Base-by-base conservation (phyloP, 805 yeast genomes). In the Lachancea waltii region DNA sequence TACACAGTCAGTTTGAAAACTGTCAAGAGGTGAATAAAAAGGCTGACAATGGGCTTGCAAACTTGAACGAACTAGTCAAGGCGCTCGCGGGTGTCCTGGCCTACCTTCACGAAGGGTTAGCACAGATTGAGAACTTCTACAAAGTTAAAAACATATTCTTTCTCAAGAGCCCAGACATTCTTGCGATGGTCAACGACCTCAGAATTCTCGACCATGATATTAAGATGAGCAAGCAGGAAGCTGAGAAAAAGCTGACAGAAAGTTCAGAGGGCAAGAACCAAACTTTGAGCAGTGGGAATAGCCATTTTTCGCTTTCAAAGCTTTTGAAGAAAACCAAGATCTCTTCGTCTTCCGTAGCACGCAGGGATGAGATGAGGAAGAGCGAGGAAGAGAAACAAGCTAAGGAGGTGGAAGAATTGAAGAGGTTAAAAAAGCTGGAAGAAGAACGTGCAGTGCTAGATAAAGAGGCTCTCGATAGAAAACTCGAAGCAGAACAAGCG, bases 191-290 rank as follows among this genome's bases (percentile, higher is more conserved):
- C 8, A 59, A 51, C 19, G 53, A 55, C 34, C 41, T 57, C 13
- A 51, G 55, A 25, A 46, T 58, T n/a, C 38, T 58, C 3, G 58
- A 50, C n/a, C 50, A 50, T 30, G 59, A 57, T 29, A 51, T 58
- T 5, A 55, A 13, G 43, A 30, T 30, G 41, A 14, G 42, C 32
- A 22, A 42, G 27, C 25, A 31, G 35, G 38, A 28, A n/a, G 30
- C 23, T 22, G 40, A 38, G 27, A 20, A 30, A 30, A 23, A 35
- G 36, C 18, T 42, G 30, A 20, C 31, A 40, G 7, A 41, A 30
- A 22, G 39, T 30, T 28, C 7, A 15, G 10, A 24, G 25, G 36
- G 31, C 24, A 34, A 36, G 29, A 28, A 22, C n/a, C 11, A 21
- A 26, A 21, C 32, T 10, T 22, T 31, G 10, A 18, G 25, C 17